These are phyloP conservation scores for Phytophthora aleatoria DNA, from an alignment of 352 stramenopile species.

Conservation along the genomic window DNA sequence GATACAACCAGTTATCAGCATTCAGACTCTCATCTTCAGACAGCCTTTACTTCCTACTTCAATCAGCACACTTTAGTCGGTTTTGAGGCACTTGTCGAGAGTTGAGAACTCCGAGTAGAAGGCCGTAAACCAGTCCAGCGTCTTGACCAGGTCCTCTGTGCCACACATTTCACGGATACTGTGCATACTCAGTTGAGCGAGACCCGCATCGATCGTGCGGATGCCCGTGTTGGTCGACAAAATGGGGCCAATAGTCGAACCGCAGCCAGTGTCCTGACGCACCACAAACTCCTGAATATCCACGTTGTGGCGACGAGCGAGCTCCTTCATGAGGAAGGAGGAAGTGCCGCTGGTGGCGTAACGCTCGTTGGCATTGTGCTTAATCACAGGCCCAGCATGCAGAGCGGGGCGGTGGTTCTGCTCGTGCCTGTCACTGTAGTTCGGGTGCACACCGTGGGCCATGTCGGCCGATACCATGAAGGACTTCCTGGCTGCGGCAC, in stretches of 20 bases:
- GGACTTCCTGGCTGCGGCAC: slow-evolving; percentile 63
- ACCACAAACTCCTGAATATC: slow-evolving; percentile 97
- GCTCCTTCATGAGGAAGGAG: slow-evolving; percentile 92
- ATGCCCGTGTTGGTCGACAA: slow-evolving; percentile 96
- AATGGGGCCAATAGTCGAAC: slow-evolving; percentile 97
- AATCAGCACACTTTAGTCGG: slow-evolving; percentile 43
- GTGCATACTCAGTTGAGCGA: slow-evolving; percentile 98
- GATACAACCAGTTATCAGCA: slow-evolving; percentile 4
- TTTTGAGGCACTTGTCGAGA: slow-evolving; percentile 87
- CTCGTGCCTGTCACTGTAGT: slow-evolving; percentile 97
- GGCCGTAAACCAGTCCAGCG: slow-evolving; percentile 90
- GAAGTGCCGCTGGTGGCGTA: slow-evolving; percentile 97
- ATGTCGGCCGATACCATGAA: slow-evolving; percentile 95
- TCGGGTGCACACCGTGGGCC: slow-evolving; percentile 97
- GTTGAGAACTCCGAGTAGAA: slow-evolving; percentile 94
- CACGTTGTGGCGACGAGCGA: slow-evolving; percentile 83
- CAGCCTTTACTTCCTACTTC: slow-evolving; percentile 1
- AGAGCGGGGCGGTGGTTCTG: slow-evolving; percentile 91
- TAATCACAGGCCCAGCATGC: slow-evolving; percentile 97
- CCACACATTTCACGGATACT: slow-evolving; percentile 96
- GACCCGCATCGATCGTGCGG: slow-evolving; percentile 96
- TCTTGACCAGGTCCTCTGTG: slow-evolving; percentile 81
- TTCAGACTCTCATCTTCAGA: background rate
- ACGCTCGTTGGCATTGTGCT: slow-evolving; percentile 98
- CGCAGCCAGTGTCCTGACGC: slow-evolving; percentile 96